Base-by-base conservation (phyloP, 495 filamentous ascomycete species). In the Tuber calosporum region DNA sequence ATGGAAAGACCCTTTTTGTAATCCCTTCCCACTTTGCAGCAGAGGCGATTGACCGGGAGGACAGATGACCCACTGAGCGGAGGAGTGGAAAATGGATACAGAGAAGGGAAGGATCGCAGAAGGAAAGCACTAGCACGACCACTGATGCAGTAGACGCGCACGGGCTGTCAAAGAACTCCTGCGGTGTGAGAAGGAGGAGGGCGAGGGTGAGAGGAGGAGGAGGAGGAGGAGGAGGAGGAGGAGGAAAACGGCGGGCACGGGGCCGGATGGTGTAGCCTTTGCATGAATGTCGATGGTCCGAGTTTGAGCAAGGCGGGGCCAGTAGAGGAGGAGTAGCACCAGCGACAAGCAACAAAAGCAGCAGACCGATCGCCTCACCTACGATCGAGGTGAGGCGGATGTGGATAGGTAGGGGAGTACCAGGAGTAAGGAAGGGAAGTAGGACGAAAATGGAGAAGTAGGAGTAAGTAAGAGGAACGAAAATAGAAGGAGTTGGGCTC, bases 1-100 rank as follows among this genome's bases (percentile, higher is more conserved):
- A 71, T 79, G 73, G 73, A 37, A 69, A 68, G 76, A 72, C 34
- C 66, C 53, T 34, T 34, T 67, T 36, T 38, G 71, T 41, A 30
- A 36, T 20, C 66, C 67, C 45, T 30, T 68, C 66, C 67, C 20
- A 62, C 71, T 69, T 73, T 66, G 41, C 67, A 67, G 48, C 41
- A 26, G 40, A 69, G 15, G 67, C 67, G 30, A 69, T 30, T 62
- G 53, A 30, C 53, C n/a, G n/a, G 53, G 53, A 43, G 73, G 69
- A 48, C 39, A 74, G 68, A 72, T 70, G 74, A 69, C 70, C 76
- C 74, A 77, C 70, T 30, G 73, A 78, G 77, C 70, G 76, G 76
- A 58, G 72, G 76, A 42, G 62, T 70, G 67, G 74, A 69, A 78
- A 74, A 79, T 80, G 77, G 75, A 80, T 80, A 78, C 74, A 73